Conservation (phyloP, 129 eudicot genomes). For the Centrapalus pauciflorus region DNA sequence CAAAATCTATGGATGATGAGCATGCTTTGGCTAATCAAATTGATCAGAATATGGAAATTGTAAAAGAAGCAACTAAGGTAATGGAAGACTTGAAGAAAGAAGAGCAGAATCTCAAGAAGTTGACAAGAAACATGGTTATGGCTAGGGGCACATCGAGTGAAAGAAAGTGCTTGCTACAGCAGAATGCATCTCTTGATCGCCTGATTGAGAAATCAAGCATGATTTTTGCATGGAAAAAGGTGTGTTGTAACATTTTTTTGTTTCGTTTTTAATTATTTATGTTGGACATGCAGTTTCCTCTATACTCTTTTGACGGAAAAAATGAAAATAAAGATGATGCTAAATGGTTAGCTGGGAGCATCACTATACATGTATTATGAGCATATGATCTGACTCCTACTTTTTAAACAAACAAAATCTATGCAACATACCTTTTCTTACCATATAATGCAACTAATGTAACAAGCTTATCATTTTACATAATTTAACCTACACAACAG, state of each 20-base stretch:
- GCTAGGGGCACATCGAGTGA: constrained; percentile 68
- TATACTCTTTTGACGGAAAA: background rate
- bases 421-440: no score
- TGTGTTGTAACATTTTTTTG: constrained; percentile 17
- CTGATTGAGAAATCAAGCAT: constrained; percentile 71
- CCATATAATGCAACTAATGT: no score
- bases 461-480: no score
- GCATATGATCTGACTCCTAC: background rate
- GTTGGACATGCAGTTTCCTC: background rate
- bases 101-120: constrained; percentile 76
- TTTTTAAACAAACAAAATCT: no score
- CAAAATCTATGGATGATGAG: constrained; percentile 87
- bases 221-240: constrained; percentile 66
- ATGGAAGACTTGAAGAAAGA: constrained; percentile 65
- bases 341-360: background rate
- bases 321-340: background rate
- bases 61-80: constrained; percentile 56
- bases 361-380: background rate
- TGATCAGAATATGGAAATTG: constrained; percentile 49
- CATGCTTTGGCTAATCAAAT: constrained; percentile 62
- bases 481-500: no score
- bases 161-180: constrained; percentile 58
- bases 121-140: constrained; percentile 42
- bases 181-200: constrained; percentile 55
- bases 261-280: background rate